Percentiles rank a stretch among this genome's conserved stretches.
Evolutionary conservation across 768 basidiomycete species (phyloP).

Genomic region (Suillus subluteus): DNA sequence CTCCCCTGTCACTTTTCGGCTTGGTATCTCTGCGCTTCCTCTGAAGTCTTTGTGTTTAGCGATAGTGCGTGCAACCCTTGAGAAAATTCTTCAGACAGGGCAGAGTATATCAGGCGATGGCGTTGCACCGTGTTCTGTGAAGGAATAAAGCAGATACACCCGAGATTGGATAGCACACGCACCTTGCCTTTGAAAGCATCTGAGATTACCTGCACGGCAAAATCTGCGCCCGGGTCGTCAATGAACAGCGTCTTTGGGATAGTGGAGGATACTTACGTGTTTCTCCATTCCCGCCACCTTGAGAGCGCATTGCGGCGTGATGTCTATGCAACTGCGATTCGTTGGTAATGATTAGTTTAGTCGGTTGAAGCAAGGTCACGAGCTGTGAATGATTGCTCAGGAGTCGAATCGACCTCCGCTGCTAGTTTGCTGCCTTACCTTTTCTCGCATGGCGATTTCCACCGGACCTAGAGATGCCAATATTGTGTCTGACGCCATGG

Average conservation of each 20-base stretch:
- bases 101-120: slow-evolving; percentile 77
- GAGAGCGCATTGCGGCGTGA: slow-evolving; percentile 78
- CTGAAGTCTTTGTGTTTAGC: slow-evolving; percentile 70
- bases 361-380: slow-evolving; percentile 60
- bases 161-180: slow-evolving; percentile 22
- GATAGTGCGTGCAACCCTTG: slow-evolving; percentile 79
- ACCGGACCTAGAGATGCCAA: slow-evolving; percentile 47
- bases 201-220: slow-evolving; percentile 74
- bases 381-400: slow-evolving; percentile 49
- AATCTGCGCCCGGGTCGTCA: slow-evolving; percentile 53
- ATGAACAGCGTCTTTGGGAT: slow-evolving; percentile 21
- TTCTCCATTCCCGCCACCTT: slow-evolving; percentile 71
- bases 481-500: slow-evolving; percentile 32
- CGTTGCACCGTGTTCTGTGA: slow-evolving; percentile 74
- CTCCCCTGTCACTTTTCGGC: slow-evolving; percentile 15
- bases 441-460: slow-evolving; percentile 62
- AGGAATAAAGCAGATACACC: slow-evolving; percentile 16
- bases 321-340: slow-evolving; percentile 87
- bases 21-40: slow-evolving; percentile 42
- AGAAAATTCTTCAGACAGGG: slow-evolving; percentile 70
- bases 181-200: slow-evolving; percentile 78
- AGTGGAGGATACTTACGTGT: slow-evolving; percentile 63
- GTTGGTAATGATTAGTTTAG: slow-evolving; percentile 69
- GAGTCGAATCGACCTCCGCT: slow-evolving; percentile 24
- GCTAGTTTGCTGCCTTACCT: slow-evolving; percentile 43